These are phyloP conservation scores for Clarkia xantiana DNA, from an alignment of 345 rosid genomes.

Conservation along the genomic window DNA sequence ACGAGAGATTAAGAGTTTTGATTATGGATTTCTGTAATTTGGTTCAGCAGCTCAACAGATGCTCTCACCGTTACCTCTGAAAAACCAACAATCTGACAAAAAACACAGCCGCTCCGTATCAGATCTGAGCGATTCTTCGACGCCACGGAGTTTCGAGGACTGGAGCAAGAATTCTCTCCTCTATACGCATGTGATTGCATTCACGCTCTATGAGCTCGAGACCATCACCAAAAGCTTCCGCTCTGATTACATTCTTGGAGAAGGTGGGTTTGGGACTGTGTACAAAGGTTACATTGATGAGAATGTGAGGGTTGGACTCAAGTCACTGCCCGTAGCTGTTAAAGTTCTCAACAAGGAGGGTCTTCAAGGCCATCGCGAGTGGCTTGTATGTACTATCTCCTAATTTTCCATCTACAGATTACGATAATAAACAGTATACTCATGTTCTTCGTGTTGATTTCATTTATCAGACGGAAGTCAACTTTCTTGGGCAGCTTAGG, in stretches of 20 bases:
- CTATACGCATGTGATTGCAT: constrained; percentile 70
- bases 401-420: not conserved
- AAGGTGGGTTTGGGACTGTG: constrained; percentile 94
- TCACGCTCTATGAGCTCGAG: constrained; percentile 79
- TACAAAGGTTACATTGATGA: constrained; percentile 95
- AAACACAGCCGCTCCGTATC: constrained; percentile 63
- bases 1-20: not conserved
- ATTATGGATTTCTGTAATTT: constrained; percentile 1
- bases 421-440: constrained; percentile 24
- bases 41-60: constrained; percentile 51
- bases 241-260: constrained; percentile 84
- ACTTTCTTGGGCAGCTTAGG: constrained; percentile 80
- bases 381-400: constrained; percentile 40
- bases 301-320: constrained; percentile 86
- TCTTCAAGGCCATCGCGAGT: constrained; percentile 94
- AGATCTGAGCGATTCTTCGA: constrained; percentile 84
- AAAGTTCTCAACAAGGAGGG: constrained; percentile 97
- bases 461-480: constrained; percentile 29
- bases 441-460: constrained; percentile 14
- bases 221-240: constrained; percentile 97
- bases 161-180: constrained; percentile 48
- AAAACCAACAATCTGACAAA: constrained; percentile 25
- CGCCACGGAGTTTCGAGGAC: constrained; percentile 53
- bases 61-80: constrained; percentile 22
- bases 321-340: constrained; percentile 90